Conservation (phyloP, 257 asterid species). For the Nicotiana undulata region DNA sequence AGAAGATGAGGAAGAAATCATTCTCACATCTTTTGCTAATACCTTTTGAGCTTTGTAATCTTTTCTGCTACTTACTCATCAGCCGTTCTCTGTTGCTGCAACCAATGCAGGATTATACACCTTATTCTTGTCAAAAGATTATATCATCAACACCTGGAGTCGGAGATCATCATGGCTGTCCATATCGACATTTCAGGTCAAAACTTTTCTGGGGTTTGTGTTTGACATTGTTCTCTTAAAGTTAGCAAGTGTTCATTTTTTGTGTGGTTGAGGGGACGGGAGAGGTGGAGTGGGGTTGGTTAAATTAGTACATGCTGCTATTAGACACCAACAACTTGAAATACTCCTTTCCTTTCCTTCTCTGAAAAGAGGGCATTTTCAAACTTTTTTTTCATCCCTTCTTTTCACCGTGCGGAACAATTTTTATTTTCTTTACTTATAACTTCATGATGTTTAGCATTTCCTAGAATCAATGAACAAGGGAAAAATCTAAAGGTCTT, state of each 20-base stretch:
- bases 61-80: not conserved
- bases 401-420: too few relatives aligned
- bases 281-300: not conserved
- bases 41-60: not conserved
- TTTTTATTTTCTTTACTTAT: too few relatives aligned
- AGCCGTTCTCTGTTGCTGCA: not conserved
- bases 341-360: not conserved
- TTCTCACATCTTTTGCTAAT: slow-evolving; percentile 1
- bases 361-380: not conserved
- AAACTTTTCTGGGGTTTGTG: slow-evolving; percentile 11
- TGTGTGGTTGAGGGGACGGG: not conserved
- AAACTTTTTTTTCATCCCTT: not conserved
- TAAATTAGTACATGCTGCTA: not conserved
- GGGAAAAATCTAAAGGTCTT: not conserved
- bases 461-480: not conserved
- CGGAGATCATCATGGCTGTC: slow-evolving; percentile 99
- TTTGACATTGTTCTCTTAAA: slow-evolving; percentile 4
- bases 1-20: not conserved
- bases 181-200: slow-evolving; percentile 94
- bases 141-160: slow-evolving; percentile 77
- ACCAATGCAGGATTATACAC: slow-evolving; percentile 88
- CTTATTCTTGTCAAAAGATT: slow-evolving; percentile 87
- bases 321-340: not conserved
- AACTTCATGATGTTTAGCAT: not conserved
- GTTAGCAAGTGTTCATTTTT: not conserved